These are phyloP conservation scores for Boechera divaricarpa DNA, from an alignment of 345 rosid genomes.

Conservation along the genomic window DNA sequence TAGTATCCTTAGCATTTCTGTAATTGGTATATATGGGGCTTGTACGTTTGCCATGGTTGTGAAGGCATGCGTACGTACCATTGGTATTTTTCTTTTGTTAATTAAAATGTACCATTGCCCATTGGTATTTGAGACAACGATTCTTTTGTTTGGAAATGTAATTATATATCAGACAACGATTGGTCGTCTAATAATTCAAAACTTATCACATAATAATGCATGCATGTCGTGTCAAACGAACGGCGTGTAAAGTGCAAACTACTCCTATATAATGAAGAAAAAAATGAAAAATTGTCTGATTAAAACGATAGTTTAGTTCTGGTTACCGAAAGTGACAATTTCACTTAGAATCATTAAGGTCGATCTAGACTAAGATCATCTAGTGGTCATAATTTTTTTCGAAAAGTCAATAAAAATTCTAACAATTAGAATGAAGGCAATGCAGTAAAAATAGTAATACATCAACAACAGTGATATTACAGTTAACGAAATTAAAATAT, in stretches of 20 bases:
- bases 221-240: slow-evolving; percentile 42
- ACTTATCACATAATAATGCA: slow-evolving; percentile 40
- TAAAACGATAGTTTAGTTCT: slow-evolving; percentile 18
- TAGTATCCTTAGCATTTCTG: slow-evolving; percentile 30
- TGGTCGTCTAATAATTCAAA: slow-evolving; percentile 32
- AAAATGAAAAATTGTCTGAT: slow-evolving; percentile 23
- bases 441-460: neutral
- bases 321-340: slow-evolving; percentile 24
- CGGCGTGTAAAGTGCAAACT: slow-evolving; percentile 33
- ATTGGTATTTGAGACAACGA: slow-evolving; percentile 18
- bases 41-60: slow-evolving; percentile 38
- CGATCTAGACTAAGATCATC: neutral
- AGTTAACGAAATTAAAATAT: no score
- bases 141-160: slow-evolving; percentile 14
- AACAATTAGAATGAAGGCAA: neutral
- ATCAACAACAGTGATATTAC: neutral
- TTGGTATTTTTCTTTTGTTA: neutral
- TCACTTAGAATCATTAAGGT: slow-evolving; percentile 8
- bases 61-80: slow-evolving; percentile 44
- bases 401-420: neutral
- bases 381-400: neutral
- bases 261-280: slow-evolving; percentile 29
- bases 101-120: neutral
- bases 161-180: slow-evolving; percentile 15
- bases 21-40: slow-evolving; percentile 25